Conservation (phyloP, 1,284 basidiomycete species). For the Pseudozyma tsukubaensis region DNA sequence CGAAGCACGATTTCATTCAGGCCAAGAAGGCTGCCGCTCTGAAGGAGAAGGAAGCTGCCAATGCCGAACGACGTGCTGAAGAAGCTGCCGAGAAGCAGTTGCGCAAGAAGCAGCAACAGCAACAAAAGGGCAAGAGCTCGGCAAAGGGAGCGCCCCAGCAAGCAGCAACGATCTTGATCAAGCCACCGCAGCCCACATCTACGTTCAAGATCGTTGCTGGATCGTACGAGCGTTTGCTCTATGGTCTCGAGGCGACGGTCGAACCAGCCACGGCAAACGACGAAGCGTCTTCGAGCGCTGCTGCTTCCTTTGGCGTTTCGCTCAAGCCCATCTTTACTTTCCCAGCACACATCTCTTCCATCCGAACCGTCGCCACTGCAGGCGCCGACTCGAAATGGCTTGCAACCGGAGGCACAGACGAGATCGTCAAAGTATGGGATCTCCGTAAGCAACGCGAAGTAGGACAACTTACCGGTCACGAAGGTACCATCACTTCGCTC, state of each 20-base stretch:
- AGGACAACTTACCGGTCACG: slow-evolving; percentile 89
- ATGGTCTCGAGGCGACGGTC: slow-evolving; percentile 83
- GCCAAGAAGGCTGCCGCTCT: slow-evolving; percentile 47
- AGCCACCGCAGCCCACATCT: slow-evolving; percentile 36
- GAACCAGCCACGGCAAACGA: slow-evolving; percentile 63
- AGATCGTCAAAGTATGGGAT: slow-evolving; percentile 98
- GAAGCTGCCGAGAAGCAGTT: slow-evolving; percentile 28
- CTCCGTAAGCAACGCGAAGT: slow-evolving; percentile 88
- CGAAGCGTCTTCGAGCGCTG: slow-evolving; percentile 28
- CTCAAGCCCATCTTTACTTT: slow-evolving; percentile 91
- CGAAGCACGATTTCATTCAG: slow-evolving; percentile 59
- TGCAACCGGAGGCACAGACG: slow-evolving; percentile 92
- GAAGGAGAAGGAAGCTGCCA: slow-evolving; percentile 35
- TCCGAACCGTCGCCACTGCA: slow-evolving; percentile 78
- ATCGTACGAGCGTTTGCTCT: slow-evolving; percentile 93
- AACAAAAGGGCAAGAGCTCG: slow-evolving; percentile 30
- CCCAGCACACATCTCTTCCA: slow-evolving; percentile 92
- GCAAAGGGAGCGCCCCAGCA: slow-evolving; percentile 7
- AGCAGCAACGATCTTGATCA: slow-evolving; percentile 35
- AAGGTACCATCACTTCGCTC: slow-evolving; percentile 91
- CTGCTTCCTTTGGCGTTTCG: slow-evolving; percentile 48
- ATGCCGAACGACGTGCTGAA: slow-evolving; percentile 26
- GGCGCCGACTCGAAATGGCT: slow-evolving; percentile 85
- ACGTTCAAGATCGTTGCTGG: slow-evolving; percentile 86
- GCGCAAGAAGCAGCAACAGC: slow-evolving; percentile 28